Evolutionary conservation across 2,329 filamentous ascomycete genomes (phyloP).

Genomic region (Fusarium phyllophilum): DNA sequence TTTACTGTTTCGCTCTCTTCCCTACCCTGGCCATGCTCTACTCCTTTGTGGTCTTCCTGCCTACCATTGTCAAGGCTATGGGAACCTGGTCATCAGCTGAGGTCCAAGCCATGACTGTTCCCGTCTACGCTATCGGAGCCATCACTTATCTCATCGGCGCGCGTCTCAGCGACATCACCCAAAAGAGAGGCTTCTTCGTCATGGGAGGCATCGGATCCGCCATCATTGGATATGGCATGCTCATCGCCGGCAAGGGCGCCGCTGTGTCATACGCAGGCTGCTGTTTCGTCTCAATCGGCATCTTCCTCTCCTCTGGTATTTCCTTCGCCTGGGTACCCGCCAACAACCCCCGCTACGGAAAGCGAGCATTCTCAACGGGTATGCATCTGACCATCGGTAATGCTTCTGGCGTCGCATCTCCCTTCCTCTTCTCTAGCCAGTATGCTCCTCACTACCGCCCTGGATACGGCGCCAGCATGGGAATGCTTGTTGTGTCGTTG

Average conservation of each 20-base stretch:
- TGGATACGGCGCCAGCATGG: constrained; percentile 62
- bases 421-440: constrained; percentile 62
- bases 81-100: constrained; percentile 65
- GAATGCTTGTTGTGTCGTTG: constrained; percentile 54
- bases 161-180: constrained; percentile 65
- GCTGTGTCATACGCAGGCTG: constrained; percentile 70
- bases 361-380: constrained; percentile 69
- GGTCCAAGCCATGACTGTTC: constrained; percentile 74
- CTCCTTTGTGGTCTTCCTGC: constrained; percentile 73
- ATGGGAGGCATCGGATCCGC: constrained; percentile 61
- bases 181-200: constrained; percentile 65
- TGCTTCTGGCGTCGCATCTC: constrained; percentile 69
- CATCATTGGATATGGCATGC: constrained; percentile 68
- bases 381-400: constrained; percentile 71
- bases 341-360: constrained; percentile 72
- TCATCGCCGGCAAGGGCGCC: constrained; percentile 64
- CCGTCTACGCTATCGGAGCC: constrained; percentile 72
- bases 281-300: constrained; percentile 65
- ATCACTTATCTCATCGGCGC: constrained; percentile 69
- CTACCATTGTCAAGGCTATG: constrained; percentile 73
- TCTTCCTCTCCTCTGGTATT: constrained; percentile 58
- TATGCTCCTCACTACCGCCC: constrained; percentile 58
- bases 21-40: constrained; percentile 73
- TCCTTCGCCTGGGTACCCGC: constrained; percentile 56
- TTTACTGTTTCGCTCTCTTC: constrained; percentile 68